These are phyloP conservation scores for Citrus sp. DNA, from an alignment of 345 rosid genomes.

Conservation along the genomic window DNA sequence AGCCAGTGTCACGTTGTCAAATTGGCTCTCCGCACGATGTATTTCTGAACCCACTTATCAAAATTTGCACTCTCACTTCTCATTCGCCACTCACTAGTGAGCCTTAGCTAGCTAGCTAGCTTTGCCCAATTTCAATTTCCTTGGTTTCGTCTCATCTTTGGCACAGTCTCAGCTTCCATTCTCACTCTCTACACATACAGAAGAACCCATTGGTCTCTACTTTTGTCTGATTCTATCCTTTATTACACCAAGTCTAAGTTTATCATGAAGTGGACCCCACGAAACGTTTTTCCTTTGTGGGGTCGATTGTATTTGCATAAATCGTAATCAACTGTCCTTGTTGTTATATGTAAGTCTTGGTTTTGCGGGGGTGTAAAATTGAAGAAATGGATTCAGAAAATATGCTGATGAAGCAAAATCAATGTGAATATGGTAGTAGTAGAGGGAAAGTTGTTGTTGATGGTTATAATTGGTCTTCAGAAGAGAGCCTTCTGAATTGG, in stretches of 20 bases:
- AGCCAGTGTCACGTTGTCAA: neutral
- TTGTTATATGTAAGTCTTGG: neutral
- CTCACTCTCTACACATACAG: neutral
- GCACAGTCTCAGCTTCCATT: neutral
- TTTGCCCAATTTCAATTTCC: neutral
- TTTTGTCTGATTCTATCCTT: neutral
- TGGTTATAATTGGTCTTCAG: neutral
- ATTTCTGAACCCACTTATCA: neutral
- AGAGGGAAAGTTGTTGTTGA: neutral
- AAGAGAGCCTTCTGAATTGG: neutral
- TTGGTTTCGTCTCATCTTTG: constrained; percentile 13
- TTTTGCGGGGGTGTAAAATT: neutral
- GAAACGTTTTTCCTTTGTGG: neutral
- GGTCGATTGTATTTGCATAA: neutral
- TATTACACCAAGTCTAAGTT: neutral
- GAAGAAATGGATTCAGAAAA: neutral
- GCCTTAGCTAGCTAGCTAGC: neutral
- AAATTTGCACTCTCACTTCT: neutral
- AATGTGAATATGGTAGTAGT: neutral
- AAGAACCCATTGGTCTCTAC: too few relatives aligned
- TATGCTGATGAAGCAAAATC: neutral
- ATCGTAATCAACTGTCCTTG: too few relatives aligned
- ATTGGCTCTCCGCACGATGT: neutral
- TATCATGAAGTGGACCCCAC: constrained; percentile 3
- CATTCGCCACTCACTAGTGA: neutral